Base-by-base conservation (phyloP, 2,329 filamentous ascomycete genomes). In the Colletotrichum sp. region DNA sequence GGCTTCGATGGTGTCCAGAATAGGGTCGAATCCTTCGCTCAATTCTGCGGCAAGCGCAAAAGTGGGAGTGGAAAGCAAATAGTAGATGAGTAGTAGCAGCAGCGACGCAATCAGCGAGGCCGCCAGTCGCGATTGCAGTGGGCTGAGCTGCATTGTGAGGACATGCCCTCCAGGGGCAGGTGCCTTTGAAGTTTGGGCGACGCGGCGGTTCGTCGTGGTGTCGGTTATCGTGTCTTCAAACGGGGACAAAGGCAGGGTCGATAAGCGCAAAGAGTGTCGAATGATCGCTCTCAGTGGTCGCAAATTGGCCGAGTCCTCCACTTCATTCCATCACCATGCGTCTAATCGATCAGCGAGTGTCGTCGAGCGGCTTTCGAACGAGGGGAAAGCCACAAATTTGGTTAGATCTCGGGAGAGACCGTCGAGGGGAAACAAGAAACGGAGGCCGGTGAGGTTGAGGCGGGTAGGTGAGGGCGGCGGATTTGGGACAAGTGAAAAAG, bases 61-160 rank as follows among this genome's bases (percentile, higher is more conserved):
- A 69, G 88, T 87, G 22, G 90, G 89, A 60, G 88, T 89, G 73
- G 90, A 89, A 48, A 94, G 87, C 30, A 91, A 83, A 73, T 94
- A 85, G 81, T 92, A 94, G 56, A 95, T 82, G 52, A 91, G 80
- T 39, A 93, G 79, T 36, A 94, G 83, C 66, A 94, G 81, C 34
- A 91, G 84, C 36, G 91, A 91, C 70, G 92, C 91, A 80, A 90
- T 87, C 69, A 94, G 82, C 73, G 93, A 94, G 80, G 93, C 92
- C 81, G 91, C 90, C 81, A 95, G 90, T 82, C 94, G 93, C 85
- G 92, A 93, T 87, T 94, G 94, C 79, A 94, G 87, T 80, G 90
- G 92, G 83, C 90, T 93, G 83, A 93, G 89, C 84, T 93, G 87
- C 90, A 91, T 91, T 78, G 80, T 84, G 81, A 77, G 79, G 79